These are phyloP conservation scores for Wallacemonas rigidus DNA, from an alignment of 208 protist species.

Conservation along the genomic window DNA sequence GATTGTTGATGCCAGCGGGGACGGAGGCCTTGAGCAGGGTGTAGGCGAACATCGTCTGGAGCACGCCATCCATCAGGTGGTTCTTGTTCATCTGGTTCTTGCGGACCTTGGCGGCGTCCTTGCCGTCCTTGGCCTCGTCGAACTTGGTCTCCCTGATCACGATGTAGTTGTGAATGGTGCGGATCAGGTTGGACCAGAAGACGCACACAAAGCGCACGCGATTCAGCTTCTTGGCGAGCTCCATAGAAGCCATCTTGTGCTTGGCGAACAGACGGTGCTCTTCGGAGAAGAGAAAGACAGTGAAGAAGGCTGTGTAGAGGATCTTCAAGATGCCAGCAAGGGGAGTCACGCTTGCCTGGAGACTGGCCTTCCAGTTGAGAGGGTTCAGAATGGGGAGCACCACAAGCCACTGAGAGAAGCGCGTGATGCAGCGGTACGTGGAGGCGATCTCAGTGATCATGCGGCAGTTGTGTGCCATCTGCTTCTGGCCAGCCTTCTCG, in stretches of 20 bases:
- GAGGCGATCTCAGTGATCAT: conserved; percentile 55
- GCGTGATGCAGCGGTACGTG: conserved; percentile 74
- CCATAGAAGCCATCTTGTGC: conserved; percentile 39
- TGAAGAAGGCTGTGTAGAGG: conserved; percentile 66
- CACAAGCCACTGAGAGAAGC: conserved; percentile 71
- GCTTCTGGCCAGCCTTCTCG: conserved; percentile 31
- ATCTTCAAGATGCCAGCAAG: conserved; percentile 55
- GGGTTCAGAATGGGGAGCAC: conserved; percentile 61
- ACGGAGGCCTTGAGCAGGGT: conserved; percentile 61
- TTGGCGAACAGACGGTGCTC: conserved; percentile 71
- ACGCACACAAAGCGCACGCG: conserved; percentile 78
- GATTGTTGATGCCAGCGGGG: conserved; percentile 44
- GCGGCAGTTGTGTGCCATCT: conserved; percentile 46
- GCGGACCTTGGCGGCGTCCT: conserved; percentile 46
- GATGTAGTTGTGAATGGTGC: conserved; percentile 65
- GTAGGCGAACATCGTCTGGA: conserved; percentile 77
- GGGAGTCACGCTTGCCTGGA: conserved; percentile 43
- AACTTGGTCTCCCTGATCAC: conserved; percentile 47
- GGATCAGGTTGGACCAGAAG: conserved; percentile 86
- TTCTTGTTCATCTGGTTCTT: conserved; percentile 66
- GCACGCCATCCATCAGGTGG: conserved; percentile 55
- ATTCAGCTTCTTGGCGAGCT: conserved; percentile 46
- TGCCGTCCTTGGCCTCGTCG: conserved; percentile 38
- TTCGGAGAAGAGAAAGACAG: conserved; percentile 75
- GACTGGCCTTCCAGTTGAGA: conserved; percentile 33